Conservation (phyloP, 192 early-diverging fungal genomes). For the Coemansia sp. region DNA sequence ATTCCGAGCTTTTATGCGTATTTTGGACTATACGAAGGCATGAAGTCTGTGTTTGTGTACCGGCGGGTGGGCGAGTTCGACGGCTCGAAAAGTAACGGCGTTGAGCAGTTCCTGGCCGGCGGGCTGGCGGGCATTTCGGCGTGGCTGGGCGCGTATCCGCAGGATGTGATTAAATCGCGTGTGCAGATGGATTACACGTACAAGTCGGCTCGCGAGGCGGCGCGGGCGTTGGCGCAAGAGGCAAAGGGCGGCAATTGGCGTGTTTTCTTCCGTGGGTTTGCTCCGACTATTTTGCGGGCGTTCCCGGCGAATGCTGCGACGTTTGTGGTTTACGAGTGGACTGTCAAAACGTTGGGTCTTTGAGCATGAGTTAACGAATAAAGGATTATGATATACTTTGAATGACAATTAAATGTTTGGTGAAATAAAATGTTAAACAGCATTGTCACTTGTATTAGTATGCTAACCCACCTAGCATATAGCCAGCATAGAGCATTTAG, state of each 20-base stretch:
- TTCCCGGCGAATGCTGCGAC: conserved; percentile 83
- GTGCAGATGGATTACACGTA: conserved; percentile 60
- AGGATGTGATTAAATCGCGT: conserved; percentile 78
- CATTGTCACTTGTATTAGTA: too few relatives aligned
- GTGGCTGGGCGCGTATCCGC: conserved; percentile 82
- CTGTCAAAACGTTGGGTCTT: conserved; percentile 33
- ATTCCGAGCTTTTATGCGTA: conserved; percentile 73
- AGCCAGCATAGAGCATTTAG: too few relatives aligned
- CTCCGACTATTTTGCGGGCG: conserved; percentile 53
- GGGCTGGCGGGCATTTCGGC: conserved; percentile 77
- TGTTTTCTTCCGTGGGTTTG: conserved; percentile 54
- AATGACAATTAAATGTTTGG: too few relatives aligned
- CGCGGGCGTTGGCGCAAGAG: conserved; percentile 60
- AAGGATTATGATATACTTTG: too few relatives aligned
- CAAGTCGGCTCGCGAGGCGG: conserved; percentile 51
- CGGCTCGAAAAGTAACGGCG: conserved; percentile 51
- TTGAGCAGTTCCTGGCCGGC: conserved; percentile 73
- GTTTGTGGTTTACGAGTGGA: conserved; percentile 75
- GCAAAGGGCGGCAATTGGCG: conserved; percentile 36
- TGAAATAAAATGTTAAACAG: too few relatives aligned
- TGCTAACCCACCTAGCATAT: too few relatives aligned
- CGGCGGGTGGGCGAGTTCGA: conserved; percentile 52
- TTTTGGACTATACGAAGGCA: conserved; percentile 81
- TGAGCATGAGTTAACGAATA: background rate
- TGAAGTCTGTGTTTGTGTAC: conserved; percentile 71